phyloP scores from a whole-genome alignment of 768 basidiomycete species.

The Cantharellus cinnabarinus region DNA sequence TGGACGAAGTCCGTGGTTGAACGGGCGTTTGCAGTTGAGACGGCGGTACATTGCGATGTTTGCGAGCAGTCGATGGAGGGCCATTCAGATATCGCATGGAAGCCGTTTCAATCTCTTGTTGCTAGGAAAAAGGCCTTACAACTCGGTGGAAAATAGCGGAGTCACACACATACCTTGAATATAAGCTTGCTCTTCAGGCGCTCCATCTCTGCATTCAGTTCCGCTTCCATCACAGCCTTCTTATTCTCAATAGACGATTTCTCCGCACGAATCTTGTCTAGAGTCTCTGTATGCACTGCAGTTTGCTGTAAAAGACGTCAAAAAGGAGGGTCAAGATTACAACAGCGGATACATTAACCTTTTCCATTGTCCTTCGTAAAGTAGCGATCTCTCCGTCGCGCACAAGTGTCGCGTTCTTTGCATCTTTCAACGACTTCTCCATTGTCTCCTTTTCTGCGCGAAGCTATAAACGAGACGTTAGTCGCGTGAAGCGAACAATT shows the following conservation, averaged over 20 bases:
- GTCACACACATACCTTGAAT: not conserved
- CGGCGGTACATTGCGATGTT: not conserved
- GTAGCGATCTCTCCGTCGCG: not conserved
- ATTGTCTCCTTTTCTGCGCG: not conserved
- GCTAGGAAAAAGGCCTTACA: not conserved
- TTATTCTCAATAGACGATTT: not conserved
- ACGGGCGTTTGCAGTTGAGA: not conserved
- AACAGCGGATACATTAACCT: not conserved
- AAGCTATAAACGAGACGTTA: not conserved
- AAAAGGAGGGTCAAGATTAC: not conserved
- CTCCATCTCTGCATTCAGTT: slow-evolving; percentile 1
- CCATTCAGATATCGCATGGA: not conserved
- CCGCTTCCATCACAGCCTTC: not conserved
- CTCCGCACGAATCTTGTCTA: not conserved
- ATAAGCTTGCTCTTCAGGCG: not conserved
- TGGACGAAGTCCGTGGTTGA: not conserved
- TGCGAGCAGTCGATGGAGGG: not conserved
- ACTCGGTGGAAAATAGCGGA: not conserved
- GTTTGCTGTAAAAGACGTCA: not conserved
- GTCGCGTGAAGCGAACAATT: not conserved
- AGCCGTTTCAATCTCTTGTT: not conserved
- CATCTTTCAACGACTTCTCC: not conserved
- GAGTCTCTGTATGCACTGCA: not conserved
- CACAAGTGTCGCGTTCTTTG: not conserved
- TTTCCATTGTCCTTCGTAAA: not conserved